Conservation (phyloP, 2,329 filamentous ascomycete species). For the Arthrobotrys megalospora region DNA sequence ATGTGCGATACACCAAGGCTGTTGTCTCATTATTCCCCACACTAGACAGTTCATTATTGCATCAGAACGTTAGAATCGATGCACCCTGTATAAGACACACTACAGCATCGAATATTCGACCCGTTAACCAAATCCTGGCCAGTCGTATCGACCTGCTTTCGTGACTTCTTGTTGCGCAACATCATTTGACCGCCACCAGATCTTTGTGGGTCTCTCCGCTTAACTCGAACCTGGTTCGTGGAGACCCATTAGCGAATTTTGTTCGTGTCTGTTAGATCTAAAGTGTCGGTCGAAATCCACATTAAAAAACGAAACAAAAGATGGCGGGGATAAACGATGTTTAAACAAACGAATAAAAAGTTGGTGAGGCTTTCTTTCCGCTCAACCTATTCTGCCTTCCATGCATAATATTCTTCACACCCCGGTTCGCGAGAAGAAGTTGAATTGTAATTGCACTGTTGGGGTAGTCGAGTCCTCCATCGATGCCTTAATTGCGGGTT, state of each 20-base stretch:
- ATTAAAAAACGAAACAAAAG: neutral
- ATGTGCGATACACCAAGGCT: neutral
- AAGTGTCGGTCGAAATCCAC: neutral
- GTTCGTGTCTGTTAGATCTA: neutral
- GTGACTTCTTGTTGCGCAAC: neutral
- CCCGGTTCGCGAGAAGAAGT: too few relatives aligned
- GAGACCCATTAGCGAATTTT: neutral
- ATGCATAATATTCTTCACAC: neutral
- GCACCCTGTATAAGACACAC: too few relatives aligned
- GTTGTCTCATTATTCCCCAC: too few relatives aligned
- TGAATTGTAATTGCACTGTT: constrained; percentile 1
- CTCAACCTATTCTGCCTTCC: neutral
- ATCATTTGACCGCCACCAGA: constrained; percentile 18
- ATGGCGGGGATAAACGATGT: neutral
- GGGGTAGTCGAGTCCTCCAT: neutral
- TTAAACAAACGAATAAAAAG: neutral
- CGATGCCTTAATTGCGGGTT: neutral
- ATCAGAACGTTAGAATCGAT: too few relatives aligned
- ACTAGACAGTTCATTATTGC: too few relatives aligned
- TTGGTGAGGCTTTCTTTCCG: too few relatives aligned
- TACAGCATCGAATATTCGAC: too few relatives aligned
- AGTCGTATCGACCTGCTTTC: too few relatives aligned
- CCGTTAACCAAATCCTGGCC: too few relatives aligned
- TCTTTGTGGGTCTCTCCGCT: constrained; percentile 18
- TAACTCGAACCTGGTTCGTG: constrained; percentile 11